Conservation (phyloP, 192 early-diverging fungal species). For the Nowakowskiella sp. region DNA sequence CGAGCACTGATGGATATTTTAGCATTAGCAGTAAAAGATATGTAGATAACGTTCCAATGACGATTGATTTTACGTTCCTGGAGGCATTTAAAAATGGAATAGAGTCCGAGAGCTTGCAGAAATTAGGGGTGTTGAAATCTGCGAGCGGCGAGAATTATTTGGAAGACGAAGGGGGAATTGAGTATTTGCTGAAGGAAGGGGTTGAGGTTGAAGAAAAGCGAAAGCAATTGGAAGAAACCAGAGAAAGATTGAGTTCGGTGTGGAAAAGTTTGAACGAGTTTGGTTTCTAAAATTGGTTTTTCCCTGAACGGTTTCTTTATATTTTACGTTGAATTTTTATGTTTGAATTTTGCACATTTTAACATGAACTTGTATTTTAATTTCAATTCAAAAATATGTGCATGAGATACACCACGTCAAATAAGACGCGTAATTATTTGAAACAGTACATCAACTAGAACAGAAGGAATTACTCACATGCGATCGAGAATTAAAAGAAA, state of each 20-base stretch:
- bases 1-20: slow-evolving; percentile 29
- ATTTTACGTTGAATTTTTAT: too few relatives aligned
- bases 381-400: too few relatives aligned
- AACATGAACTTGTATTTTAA: too few relatives aligned
- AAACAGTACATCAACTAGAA: too few relatives aligned
- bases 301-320: too few relatives aligned
- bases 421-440: too few relatives aligned
- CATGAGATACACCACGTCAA: too few relatives aligned
- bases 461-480: too few relatives aligned
- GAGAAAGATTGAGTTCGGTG: slow-evolving; percentile 26
- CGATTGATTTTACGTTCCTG: slow-evolving; percentile 35
- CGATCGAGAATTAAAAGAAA: too few relatives aligned
- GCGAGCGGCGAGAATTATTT: too few relatives aligned
- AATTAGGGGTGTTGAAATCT: slow-evolving; percentile 32
- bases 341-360: too few relatives aligned
- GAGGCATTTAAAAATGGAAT: slow-evolving; percentile 24
- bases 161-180: slow-evolving; percentile 20
- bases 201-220: slow-evolving; percentile 24
- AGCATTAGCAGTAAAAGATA: slow-evolving; percentile 21
- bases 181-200: slow-evolving; percentile 28
- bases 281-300: too few relatives aligned
- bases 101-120: slow-evolving; percentile 34
- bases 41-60: slow-evolving; percentile 31
- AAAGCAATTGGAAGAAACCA: slow-evolving; percentile 19
- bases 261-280: slow-evolving; percentile 35